Conservation (phyloP, 2,329 filamentous ascomycete genomes). For the Blumeriella jaapii region DNA sequence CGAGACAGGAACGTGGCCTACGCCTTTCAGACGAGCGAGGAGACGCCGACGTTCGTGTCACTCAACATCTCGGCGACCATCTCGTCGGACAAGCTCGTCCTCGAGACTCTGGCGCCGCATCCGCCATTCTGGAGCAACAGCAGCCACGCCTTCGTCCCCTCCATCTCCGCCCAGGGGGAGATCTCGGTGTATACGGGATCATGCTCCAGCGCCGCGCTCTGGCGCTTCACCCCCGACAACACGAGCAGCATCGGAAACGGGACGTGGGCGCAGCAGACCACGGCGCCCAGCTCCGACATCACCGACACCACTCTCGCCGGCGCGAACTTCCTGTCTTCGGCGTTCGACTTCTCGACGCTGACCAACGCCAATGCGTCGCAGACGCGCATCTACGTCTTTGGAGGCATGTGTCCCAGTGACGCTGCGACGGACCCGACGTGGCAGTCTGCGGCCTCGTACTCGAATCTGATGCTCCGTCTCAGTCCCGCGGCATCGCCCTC, state of each 20-base stretch:
- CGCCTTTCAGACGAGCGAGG: slow-evolving; percentile 43
- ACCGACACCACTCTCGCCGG: slow-evolving; percentile 30
- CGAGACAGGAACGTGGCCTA: slow-evolving; percentile 48
- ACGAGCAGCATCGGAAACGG: slow-evolving; percentile 36
- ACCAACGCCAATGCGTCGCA: slow-evolving; percentile 22
- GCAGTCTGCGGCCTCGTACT: slow-evolving; percentile 64
- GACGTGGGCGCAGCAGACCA: slow-evolving; percentile 40
- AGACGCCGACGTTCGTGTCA: slow-evolving; percentile 40
- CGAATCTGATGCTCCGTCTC: slow-evolving; percentile 65
- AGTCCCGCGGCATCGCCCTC: slow-evolving; percentile 30
- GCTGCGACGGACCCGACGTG: slow-evolving; percentile 38
- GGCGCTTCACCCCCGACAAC: slow-evolving; percentile 48
- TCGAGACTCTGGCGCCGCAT: slow-evolving; percentile 40
- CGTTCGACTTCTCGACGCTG: slow-evolving; percentile 24
- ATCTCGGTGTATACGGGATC: slow-evolving; percentile 65
- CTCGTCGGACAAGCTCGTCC: slow-evolving; percentile 32
- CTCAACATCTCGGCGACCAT: slow-evolving; percentile 54
- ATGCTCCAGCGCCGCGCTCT: slow-evolving; percentile 54
- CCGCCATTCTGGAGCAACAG: slow-evolving; percentile 51
- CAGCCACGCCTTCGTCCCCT: slow-evolving; percentile 52
- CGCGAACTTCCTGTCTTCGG: slow-evolving; percentile 45
- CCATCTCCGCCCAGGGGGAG: slow-evolving; percentile 51
- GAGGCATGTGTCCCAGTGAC: slow-evolving; percentile 72
- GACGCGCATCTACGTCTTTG: slow-evolving; percentile 43
- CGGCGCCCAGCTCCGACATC: slow-evolving; percentile 26